Conservation (phyloP, 352 stramenopile genomes). For the Globisporangium parvum region DNA sequence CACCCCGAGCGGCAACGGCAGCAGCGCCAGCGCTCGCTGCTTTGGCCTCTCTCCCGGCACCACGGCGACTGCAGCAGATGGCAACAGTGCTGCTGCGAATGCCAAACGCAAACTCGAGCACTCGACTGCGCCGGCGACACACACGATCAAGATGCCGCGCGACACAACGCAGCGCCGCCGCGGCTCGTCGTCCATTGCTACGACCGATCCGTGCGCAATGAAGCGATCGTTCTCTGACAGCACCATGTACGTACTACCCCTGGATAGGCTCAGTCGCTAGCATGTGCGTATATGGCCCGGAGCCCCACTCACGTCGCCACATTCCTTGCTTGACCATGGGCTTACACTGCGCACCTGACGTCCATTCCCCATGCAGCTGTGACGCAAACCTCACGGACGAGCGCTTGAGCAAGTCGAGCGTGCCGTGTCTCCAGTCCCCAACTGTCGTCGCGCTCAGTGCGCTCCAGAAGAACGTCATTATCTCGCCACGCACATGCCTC, state of each 20-base stretch:
- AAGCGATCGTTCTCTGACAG: conserved; percentile 64
- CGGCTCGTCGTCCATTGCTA: conserved; percentile 21
- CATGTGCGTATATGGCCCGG: no score
- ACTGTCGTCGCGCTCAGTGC: conserved; percentile 11
- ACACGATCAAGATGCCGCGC: conserved; percentile 16
- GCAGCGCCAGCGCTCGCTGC: conserved; percentile 10
- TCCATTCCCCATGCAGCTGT: not conserved
- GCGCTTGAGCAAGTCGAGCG: not conserved
- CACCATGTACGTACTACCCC: conserved; percentile 49
- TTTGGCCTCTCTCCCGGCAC: conserved; percentile 4
- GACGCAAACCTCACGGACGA: not conserved
- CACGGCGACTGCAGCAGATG: conserved; percentile 3
- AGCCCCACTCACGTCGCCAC: no score
- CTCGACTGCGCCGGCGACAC: conserved; percentile 1
- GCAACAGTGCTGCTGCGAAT: conserved; percentile 25
- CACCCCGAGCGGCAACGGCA: conserved; percentile 12
- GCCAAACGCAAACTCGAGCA: conserved; percentile 65
- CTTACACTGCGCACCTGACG: not conserved
- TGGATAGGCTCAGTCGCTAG: no score
- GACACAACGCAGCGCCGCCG: conserved; percentile 27
- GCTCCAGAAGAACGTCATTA: conserved; percentile 17
- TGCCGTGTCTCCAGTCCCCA: conserved; percentile 24
- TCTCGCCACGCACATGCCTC: conserved; percentile 23
- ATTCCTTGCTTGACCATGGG: no score
- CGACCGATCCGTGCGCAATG: conserved; percentile 20